Percentiles rank a stretch among this genome's conserved stretches.
Conservation (phyloP, 495 filamentous ascomycete species). For the Lophiostoma macrostomum region DNA sequence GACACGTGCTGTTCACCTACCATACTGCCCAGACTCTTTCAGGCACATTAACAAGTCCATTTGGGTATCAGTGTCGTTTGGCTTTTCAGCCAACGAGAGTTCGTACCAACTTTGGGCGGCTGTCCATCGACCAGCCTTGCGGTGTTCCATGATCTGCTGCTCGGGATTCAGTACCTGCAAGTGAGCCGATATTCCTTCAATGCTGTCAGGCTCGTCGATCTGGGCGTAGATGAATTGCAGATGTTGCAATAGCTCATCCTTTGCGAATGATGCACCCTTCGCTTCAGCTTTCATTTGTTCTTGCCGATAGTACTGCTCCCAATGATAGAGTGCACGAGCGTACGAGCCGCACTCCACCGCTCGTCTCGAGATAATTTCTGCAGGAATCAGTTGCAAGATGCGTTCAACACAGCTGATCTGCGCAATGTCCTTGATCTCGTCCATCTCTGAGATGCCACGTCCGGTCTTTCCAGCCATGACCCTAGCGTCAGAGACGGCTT, state of each 20-base stretch:
- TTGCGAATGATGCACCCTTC: slow-evolving; percentile 18
- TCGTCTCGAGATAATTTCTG: slow-evolving; percentile 77
- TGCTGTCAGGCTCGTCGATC: slow-evolving; percentile 95
- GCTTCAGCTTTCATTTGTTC: slow-evolving; percentile 45
- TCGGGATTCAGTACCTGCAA: slow-evolving; percentile 78
- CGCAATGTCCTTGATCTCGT: slow-evolving; percentile 40
- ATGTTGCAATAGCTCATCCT: slow-evolving; percentile 60
- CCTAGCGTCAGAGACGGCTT: slow-evolving; percentile 40
- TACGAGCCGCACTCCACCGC: slow-evolving; percentile 91
- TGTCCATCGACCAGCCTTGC: slow-evolving; percentile 94
- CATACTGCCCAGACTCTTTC: slow-evolving; percentile 87
- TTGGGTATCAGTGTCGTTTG: slow-evolving; percentile 72
- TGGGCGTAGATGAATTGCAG: slow-evolving; percentile 92
- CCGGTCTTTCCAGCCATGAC: slow-evolving; percentile 35
- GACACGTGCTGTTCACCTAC: slow-evolving; percentile 44
- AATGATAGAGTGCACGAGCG: slow-evolving; percentile 85
- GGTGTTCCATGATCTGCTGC: slow-evolving; percentile 87
- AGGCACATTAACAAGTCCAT: slow-evolving; percentile 82
- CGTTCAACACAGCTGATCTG: slow-evolving; percentile 61
- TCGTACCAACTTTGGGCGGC: slow-evolving; percentile 98
- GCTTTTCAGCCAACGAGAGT: slow-evolving; percentile 72
- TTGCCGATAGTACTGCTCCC: slow-evolving; percentile 84
- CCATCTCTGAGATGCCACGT: slow-evolving; percentile 34
- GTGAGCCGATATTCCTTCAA: slow-evolving; percentile 88
- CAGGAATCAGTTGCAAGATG: slow-evolving; percentile 69